phyloP scores from a whole-genome alignment of 2,329 filamentous ascomycete species.

The Phialophora chinensis region DNA sequence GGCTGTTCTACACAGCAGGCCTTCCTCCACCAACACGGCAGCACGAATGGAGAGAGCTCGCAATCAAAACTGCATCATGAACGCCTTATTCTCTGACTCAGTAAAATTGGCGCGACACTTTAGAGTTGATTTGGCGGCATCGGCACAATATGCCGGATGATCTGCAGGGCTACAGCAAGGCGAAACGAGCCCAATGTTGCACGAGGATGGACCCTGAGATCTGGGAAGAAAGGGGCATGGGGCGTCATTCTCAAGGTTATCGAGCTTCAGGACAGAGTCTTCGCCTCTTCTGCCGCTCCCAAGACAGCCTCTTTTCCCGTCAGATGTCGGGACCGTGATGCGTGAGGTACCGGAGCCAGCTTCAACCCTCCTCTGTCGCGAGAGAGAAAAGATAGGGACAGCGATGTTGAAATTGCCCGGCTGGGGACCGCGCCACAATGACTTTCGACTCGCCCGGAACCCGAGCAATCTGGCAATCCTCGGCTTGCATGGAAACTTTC shows the following conservation, averaged over 20 bases:
- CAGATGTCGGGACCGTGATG: not conserved
- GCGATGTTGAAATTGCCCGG: not conserved
- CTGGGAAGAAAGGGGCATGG: not conserved
- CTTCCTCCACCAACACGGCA: no score
- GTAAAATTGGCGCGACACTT: not conserved
- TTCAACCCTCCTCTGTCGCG: not conserved
- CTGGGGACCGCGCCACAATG: not conserved
- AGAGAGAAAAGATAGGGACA: not conserved
- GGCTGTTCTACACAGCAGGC: no score
- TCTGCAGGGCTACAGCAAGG: not conserved
- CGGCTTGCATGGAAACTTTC: not conserved
- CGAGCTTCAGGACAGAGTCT: not conserved
- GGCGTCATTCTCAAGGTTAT: not conserved
- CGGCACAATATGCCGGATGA: not conserved
- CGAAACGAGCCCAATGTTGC: not conserved
- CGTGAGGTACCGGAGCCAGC: not conserved
- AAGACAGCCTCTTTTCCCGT: not conserved
- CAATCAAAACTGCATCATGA: no score
- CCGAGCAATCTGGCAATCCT: not conserved
- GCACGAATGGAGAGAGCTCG: no score
- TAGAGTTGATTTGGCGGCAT: not conserved
- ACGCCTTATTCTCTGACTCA: no score
- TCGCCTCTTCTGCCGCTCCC: not conserved
- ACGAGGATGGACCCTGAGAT: not conserved
- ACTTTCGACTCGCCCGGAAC: conserved; percentile 6